A percentile compares a stretch with the other conserved stretches of the same genome.
Conservation (phyloP, 1,139 yeast species). For the Hemisphaericaspora xylofermentans region DNA sequence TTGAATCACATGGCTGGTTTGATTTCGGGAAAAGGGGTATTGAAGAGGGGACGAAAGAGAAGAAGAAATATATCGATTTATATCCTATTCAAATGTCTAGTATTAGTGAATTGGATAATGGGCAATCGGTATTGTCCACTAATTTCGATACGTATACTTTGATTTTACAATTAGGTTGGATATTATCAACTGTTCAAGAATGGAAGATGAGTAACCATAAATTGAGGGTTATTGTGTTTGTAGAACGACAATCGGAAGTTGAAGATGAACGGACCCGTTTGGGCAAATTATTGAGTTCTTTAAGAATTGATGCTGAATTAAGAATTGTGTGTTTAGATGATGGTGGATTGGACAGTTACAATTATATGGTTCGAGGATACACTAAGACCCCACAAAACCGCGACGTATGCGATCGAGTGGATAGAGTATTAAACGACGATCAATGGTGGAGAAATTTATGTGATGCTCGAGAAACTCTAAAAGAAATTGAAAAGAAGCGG, state of each 20-base stretch:
- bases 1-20: not conserved
- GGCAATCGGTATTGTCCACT: constrained; percentile 73
- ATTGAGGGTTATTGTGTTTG: constrained; percentile 84
- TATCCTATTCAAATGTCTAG: constrained; percentile 98
- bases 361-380: constrained; percentile 72
- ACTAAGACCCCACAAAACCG: constrained; percentile 27
- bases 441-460: constrained; percentile 70
- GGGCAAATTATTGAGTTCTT: constrained; percentile 58
- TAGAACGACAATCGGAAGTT: constrained; percentile 70
- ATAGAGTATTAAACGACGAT: constrained; percentile 33
- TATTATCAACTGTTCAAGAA: constrained; percentile 84
- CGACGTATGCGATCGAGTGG: constrained; percentile 31
- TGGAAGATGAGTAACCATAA: constrained; percentile 74
- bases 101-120: constrained; percentile 60
- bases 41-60: constrained; percentile 10
- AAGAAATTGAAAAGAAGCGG: constrained; percentile 33
- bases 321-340: constrained; percentile 66
- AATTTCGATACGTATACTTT: constrained; percentile 94
- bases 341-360: constrained; percentile 63
- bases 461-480: constrained; percentile 50
- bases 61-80: constrained; percentile 68
- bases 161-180: constrained; percentile 89
- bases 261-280: constrained; percentile 68
- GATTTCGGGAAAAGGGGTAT: constrained; percentile 8
- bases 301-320: constrained; percentile 80